Evolutionary conservation across 1,139 yeast genomes (phyloP).

Genomic region (Scheffersomyces cryptocercus): DNA sequence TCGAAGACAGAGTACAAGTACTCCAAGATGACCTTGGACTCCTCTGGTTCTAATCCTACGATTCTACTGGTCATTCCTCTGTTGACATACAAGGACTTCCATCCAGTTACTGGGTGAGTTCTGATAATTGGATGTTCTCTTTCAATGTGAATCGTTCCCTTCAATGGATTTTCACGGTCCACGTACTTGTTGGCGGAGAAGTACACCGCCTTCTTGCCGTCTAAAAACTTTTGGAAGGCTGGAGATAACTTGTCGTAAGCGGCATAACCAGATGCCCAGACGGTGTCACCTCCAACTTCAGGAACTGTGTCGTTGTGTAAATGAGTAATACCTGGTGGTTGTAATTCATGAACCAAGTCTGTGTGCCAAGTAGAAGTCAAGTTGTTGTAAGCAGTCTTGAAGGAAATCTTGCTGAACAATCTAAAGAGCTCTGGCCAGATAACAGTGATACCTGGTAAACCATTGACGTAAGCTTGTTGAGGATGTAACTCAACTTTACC

Average conservation of each 20-base stretch:
- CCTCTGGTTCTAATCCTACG: slow-evolving; percentile 37
- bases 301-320: slow-evolving; percentile 39
- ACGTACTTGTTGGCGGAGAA: slow-evolving; percentile 36
- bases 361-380: slow-evolving; percentile 28
- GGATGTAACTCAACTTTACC: slow-evolving; percentile 53
- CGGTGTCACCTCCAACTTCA: slow-evolving; percentile 37
- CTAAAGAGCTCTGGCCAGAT: slow-evolving; percentile 47
- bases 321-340: slow-evolving; percentile 42
- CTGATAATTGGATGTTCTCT: slow-evolving; percentile 43
- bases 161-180: slow-evolving; percentile 33
- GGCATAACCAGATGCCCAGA: slow-evolving; percentile 39
- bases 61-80: slow-evolving; percentile 37
- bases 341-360: slow-evolving; percentile 38
- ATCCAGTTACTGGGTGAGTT: slow-evolving; percentile 46
- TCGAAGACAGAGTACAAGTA: slow-evolving; percentile 35
- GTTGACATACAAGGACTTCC: slow-evolving; percentile 42
- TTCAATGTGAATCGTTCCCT: slow-evolving; percentile 35
- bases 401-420: background rate
- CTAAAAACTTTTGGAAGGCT: slow-evolving; percentile 35
- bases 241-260: slow-evolving; percentile 42
- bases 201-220: slow-evolving; percentile 39
- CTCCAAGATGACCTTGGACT: slow-evolving; percentile 32
- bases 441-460: slow-evolving; percentile 45
- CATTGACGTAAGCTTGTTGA: slow-evolving; percentile 40
- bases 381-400: background rate